phyloP scores from a whole-genome alignment of 164 flowering plant genomes.

The Annona squamosa region DNA sequence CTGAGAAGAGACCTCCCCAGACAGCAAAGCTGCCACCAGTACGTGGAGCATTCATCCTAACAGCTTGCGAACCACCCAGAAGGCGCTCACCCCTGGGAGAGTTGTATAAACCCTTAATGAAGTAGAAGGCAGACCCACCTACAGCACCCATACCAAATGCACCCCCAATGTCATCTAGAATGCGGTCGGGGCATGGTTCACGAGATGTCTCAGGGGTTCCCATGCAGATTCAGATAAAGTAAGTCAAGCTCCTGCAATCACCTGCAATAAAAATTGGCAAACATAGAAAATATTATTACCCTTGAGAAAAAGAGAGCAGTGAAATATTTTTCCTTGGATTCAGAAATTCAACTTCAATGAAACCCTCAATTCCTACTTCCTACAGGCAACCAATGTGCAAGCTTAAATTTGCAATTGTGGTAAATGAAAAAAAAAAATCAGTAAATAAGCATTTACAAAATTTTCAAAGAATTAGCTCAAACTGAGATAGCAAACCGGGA shows the following conservation, averaged over 20 bases:
- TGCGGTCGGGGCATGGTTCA: constrained; percentile 85
- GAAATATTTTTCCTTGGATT: too few relatives aligned
- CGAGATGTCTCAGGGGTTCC: constrained; percentile 72
- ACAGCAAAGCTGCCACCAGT: constrained; percentile 85
- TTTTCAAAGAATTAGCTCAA: too few relatives aligned
- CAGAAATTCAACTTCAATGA: too few relatives aligned
- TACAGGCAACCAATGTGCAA: too few relatives aligned
- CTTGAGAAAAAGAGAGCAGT: too few relatives aligned
- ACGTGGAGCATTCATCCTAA: constrained; percentile 81
- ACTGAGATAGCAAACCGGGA: too few relatives aligned
- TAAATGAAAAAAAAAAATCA: too few relatives aligned
- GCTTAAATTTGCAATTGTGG: too few relatives aligned
- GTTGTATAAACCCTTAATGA: constrained; percentile 60
- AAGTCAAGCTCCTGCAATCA: neutral
- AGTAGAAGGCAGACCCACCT: constrained; percentile 83
- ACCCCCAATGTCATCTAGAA: constrained; percentile 79
- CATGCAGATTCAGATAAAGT: constrained; percentile 24
- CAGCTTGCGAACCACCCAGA: constrained; percentile 63
- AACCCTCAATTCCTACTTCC: too few relatives aligned
- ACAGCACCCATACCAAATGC: constrained; percentile 90
- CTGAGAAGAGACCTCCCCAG: constrained; percentile 88
- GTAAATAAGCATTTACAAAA: too few relatives aligned
- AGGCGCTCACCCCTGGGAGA: constrained; percentile 65
- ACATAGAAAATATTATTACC: too few relatives aligned
- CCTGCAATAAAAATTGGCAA: neutral